phyloP scores from a whole-genome alignment of 2,329 filamentous ascomycete species.

The Tolypocladium endophyticum region DNA sequence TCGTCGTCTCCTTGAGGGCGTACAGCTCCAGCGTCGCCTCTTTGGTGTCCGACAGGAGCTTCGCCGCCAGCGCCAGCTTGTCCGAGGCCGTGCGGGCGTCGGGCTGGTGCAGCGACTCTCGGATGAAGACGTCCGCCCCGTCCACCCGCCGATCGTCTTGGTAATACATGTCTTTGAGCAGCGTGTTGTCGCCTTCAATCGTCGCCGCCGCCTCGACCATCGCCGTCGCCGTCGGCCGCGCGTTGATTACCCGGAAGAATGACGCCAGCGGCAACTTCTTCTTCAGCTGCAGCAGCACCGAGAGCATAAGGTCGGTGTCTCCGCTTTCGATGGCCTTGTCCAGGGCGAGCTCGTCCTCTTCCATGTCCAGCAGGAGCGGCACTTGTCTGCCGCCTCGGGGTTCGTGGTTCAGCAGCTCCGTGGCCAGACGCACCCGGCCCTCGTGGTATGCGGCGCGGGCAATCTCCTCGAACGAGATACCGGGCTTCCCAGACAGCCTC shows the following conservation, averaged over 20 bases:
- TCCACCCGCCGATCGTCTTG: slow-evolving; percentile 89
- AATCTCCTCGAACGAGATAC: slow-evolving; percentile 92
- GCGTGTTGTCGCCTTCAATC: slow-evolving; percentile 58
- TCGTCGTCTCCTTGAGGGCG: slow-evolving; percentile 67
- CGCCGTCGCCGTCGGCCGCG: slow-evolving; percentile 73
- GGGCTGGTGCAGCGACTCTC: slow-evolving; percentile 68
- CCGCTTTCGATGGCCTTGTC: slow-evolving; percentile 96
- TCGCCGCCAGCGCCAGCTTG: slow-evolving; percentile 79
- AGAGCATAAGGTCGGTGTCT: slow-evolving; percentile 86
- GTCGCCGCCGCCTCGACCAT: slow-evolving; percentile 76
- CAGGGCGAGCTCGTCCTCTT: slow-evolving; percentile 86
- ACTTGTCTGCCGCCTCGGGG: slow-evolving; percentile 93
- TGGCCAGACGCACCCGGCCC: slow-evolving; percentile 79
- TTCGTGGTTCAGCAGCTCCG: slow-evolving; percentile 84
- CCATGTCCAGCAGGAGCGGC: slow-evolving; percentile 84
- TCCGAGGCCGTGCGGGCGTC: slow-evolving; percentile 63
- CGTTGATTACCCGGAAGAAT: slow-evolving; percentile 89
- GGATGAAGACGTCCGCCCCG: slow-evolving; percentile 76
- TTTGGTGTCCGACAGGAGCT: slow-evolving; percentile 73
- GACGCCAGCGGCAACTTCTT: slow-evolving; percentile 81
- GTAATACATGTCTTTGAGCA: slow-evolving; percentile 94
- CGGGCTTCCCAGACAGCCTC: slow-evolving; percentile 75
- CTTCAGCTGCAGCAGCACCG: slow-evolving; percentile 77
- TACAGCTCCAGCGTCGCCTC: slow-evolving; percentile 66
- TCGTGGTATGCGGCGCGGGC: slow-evolving; percentile 90